Evolutionary conservation across 148 eudicot species (phyloP).

Genomic region (Nepenthes gracilis): DNA sequence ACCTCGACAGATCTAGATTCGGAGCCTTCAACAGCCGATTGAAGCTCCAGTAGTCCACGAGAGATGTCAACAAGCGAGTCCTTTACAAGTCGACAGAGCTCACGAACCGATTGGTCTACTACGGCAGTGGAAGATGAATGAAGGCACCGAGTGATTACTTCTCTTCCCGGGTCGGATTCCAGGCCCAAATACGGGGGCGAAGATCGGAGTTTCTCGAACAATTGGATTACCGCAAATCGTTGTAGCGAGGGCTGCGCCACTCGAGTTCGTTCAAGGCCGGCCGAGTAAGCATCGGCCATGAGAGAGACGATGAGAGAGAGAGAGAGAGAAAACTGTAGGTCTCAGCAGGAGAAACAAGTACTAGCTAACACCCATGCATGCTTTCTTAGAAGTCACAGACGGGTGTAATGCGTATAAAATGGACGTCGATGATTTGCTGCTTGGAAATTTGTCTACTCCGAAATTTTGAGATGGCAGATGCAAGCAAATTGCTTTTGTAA

Average conservation of each 20-base stretch:
- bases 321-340: too few relatives aligned
- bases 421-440: too few relatives aligned
- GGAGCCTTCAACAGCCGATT: constrained; percentile 60
- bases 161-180: constrained; percentile 41
- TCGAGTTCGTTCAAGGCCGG: constrained; percentile 51
- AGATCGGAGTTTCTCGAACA: constrained; percentile 65
- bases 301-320: not conserved
- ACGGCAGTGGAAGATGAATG: constrained; percentile 55
- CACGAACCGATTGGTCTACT: constrained; percentile 76
- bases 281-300: constrained; percentile 49
- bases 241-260: constrained; percentile 78
- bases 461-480: too few relatives aligned
- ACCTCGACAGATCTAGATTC: constrained; percentile 37
- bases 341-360: too few relatives aligned
- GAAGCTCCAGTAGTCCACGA: constrained; percentile 52
- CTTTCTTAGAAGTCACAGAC: too few relatives aligned
- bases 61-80: constrained; percentile 33
- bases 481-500: too few relatives aligned
- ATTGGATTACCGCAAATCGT: constrained; percentile 60
- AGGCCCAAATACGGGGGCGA: constrained; percentile 22
- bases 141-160: constrained; percentile 54
- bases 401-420: too few relatives aligned
- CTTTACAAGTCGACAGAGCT: constrained; percentile 63
- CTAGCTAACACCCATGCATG: too few relatives aligned
- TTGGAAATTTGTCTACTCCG: too few relatives aligned